Conservation (phyloP, 495 filamentous ascomycete species). For the Endocarpon pusillum region DNA sequence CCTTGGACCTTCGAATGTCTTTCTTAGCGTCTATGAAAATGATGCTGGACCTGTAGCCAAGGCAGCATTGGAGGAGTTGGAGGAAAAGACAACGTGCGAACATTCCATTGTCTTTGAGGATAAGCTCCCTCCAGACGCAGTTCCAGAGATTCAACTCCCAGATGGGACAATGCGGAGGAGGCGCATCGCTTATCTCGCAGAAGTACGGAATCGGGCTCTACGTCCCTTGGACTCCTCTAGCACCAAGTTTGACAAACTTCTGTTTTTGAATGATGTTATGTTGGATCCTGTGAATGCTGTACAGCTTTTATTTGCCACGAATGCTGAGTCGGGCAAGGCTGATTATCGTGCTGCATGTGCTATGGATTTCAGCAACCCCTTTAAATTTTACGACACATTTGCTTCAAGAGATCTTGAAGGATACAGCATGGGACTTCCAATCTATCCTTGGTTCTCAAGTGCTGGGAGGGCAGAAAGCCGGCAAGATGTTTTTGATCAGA, state of each 20-base stretch:
- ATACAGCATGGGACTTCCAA: constrained; percentile 48
- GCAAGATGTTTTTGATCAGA: constrained; percentile 39
- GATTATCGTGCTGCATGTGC: constrained; percentile 67
- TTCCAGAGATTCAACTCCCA: constrained; percentile 42
- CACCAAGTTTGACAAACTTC: constrained; percentile 42
- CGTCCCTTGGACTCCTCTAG: constrained; percentile 33
- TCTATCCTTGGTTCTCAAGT: constrained; percentile 57
- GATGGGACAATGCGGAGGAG: constrained; percentile 44
- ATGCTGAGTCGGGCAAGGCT: constrained; percentile 36
- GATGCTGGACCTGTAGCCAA: constrained; percentile 38
- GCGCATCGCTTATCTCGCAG: constrained; percentile 61
- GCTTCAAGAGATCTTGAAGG: constrained; percentile 61
- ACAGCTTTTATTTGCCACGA: constrained; percentile 63
- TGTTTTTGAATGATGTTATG: constrained; percentile 62
- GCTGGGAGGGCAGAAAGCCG: constrained; percentile 39
- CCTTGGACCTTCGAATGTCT: constrained; percentile 34
- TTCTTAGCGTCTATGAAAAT: constrained; percentile 49
- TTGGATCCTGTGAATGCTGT: constrained; percentile 54
- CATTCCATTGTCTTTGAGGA: constrained; percentile 38
- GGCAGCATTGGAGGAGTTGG: constrained; percentile 24
- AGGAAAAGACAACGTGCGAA: constrained; percentile 26
- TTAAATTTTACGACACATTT: constrained; percentile 73
- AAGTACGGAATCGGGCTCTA: constrained; percentile 59
- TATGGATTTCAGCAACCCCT: constrained; percentile 55
- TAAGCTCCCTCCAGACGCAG: constrained; percentile 29